Base-by-base conservation (phyloP, 352 stramenopile genomes). In the Thraustochytrium sp. region DNA sequence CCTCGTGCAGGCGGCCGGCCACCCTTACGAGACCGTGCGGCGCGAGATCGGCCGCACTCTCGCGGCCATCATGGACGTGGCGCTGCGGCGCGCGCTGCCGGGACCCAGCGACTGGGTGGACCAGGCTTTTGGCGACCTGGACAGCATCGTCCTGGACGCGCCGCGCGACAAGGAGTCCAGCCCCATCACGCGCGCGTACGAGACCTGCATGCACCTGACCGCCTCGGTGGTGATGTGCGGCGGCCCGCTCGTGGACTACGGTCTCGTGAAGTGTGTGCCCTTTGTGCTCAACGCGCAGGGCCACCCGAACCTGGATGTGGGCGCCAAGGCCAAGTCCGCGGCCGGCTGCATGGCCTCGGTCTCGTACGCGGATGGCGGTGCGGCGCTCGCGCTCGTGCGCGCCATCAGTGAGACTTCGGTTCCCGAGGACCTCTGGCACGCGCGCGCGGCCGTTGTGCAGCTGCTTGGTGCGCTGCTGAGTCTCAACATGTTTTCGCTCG, bases 281-380 rank as follows among this genome's bases (percentile, higher is more conserved):
- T 9, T 80, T 13, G 42, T 63, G 13, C 42, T 80, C 46, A 8
- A 64, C n/a, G 42, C 68, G 18, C 68, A 80, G 31, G 68, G 68
- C 29, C 68, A 80, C 42, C 68, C 68, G n/a, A 80, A 80, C 53
- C 16, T 80, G 34, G 68, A 80, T 0, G 68, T 80, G 13, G 26
- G 68, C 46, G 21, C 18, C 21, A 46, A 55, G 31, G 68, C 68
- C 34, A 61, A 72, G 68, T 53, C 46, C 31, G 46, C 68, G 23
- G 42, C 31, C 2, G 46, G 31, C 26, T 80, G 46, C 37, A 61
- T 80, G 48, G 68, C 68, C 13, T 75, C 44, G 29, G 34, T 53
- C 13, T 38, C 34, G 36, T 40, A 36, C 31, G 46, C 26, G 4
- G 18, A 23, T 21, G 13, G 44, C n/a, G 23, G 9, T 8, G 34